These are phyloP conservation scores for Xylariaceae sp. DNA, from an alignment of 2,329 filamentous ascomycete species.

Conservation along the genomic window DNA sequence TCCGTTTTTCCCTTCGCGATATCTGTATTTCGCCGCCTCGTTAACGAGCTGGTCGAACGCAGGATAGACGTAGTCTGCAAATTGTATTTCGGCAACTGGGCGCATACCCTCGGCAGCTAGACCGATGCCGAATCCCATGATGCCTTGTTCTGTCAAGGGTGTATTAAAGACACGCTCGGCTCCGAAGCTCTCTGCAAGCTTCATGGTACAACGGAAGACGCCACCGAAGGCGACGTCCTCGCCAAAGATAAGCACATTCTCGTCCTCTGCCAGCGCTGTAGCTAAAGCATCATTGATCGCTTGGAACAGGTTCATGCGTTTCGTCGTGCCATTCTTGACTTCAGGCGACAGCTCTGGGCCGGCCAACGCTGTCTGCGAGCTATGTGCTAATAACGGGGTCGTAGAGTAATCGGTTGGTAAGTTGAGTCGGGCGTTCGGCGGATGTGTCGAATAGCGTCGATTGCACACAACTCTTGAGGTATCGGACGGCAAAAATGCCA, in stretches of 20 bases:
- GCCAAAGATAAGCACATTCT: constrained; percentile 88
- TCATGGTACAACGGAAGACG: constrained; percentile 94
- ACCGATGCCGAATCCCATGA: constrained; percentile 92
- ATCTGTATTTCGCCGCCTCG: constrained; percentile 87
- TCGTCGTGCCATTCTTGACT: constrained; percentile 72
- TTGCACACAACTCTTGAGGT: constrained; percentile 6
- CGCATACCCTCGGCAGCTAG: constrained; percentile 89
- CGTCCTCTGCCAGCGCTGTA: constrained; percentile 80
- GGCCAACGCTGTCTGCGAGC: constrained; percentile 71
- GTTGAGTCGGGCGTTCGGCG: constrained; percentile 73
- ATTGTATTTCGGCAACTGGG: constrained; percentile 93
- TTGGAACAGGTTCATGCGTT: constrained; percentile 92
- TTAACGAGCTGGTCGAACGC: constrained; percentile 95
- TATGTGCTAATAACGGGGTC: constrained; percentile 82
- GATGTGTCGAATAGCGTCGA: constrained; percentile 59
- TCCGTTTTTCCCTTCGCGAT: constrained; percentile 67
- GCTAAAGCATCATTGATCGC: constrained; percentile 90
- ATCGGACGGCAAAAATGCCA: constrained; percentile 26
- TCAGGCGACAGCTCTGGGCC: constrained; percentile 74
- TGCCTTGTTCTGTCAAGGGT: constrained; percentile 90
- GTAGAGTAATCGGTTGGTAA: constrained; percentile 85
- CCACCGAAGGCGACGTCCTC: constrained; percentile 98
- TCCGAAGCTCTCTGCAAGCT: constrained; percentile 86
- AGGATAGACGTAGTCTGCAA: constrained; percentile 92
- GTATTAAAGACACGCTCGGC: constrained; percentile 94